phyloP scores from a whole-genome alignment of 1,284 basidiomycete species.

The Rhodotorula sp. region DNA sequence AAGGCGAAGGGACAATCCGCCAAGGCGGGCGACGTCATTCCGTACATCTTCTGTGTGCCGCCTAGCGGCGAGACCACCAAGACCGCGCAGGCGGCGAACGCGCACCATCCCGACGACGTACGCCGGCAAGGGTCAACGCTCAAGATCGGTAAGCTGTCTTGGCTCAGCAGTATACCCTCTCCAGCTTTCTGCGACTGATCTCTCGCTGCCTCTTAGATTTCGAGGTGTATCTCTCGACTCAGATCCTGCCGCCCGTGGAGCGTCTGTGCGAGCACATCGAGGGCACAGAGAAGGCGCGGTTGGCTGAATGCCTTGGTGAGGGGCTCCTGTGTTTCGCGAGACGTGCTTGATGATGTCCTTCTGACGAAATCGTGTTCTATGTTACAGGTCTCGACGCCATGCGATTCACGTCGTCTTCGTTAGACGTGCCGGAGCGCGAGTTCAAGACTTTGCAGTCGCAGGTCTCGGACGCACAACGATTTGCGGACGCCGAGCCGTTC shows the following conservation, averaged over 20 bases:
- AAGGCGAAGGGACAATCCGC: constrained; percentile 78
- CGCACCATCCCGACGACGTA: constrained; percentile 90
- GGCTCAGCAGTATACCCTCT: too few relatives aligned
- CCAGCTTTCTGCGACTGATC: background rate
- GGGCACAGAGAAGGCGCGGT: constrained; percentile 83
- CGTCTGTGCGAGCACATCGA: constrained; percentile 94
- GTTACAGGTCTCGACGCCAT: constrained; percentile 74
- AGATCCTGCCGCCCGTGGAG: constrained; percentile 91
- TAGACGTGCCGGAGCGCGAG: constrained; percentile 62
- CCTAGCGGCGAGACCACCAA: constrained; percentile 71
- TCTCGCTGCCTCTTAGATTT: constrained; percentile 60
- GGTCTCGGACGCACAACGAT: constrained; percentile 82
- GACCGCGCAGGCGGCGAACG: constrained; percentile 80
- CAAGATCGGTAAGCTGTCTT: constrained; percentile 63
- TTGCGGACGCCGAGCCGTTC: constrained; percentile 69
- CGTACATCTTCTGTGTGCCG: constrained; percentile 88
- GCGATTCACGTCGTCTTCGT: constrained; percentile 59
- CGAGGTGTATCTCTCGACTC: constrained; percentile 86
- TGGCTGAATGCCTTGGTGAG: constrained; percentile 91
- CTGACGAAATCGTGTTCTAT: too few relatives aligned
- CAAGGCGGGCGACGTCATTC: constrained; percentile 86
- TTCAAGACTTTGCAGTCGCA: constrained; percentile 87
- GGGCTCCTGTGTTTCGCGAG: too few relatives aligned
- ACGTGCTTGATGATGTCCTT: too few relatives aligned
- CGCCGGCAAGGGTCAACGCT: constrained; percentile 65